Base-by-base conservation (phyloP, 2,329 filamentous ascomycete species). In the Cadophora sp. region DNA sequence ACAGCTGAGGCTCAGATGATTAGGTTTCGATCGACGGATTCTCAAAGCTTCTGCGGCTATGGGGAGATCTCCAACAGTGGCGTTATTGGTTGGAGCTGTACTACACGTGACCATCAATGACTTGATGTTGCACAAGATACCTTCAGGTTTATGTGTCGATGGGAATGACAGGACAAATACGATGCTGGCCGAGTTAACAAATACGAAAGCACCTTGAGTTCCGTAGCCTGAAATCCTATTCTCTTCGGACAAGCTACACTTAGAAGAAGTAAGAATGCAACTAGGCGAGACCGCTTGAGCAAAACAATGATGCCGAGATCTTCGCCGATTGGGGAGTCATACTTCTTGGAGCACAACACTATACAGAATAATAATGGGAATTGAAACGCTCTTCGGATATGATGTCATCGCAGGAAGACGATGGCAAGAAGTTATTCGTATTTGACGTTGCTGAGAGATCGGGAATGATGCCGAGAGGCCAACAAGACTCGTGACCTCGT, bases 11-110 rank as follows among this genome's bases (percentile, higher is more conserved):
- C n/a, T 31, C 24, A 62, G 37, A 46, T 11, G n/a, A n/a, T 29
- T 62, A 48, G 59, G 12, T 27, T 62, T 48, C 9, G 56, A 59
- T 48, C 9, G 56, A 59, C 24, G 31, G 56, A 59, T 43, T 59
- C 2, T 11, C 7, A 24, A 40, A 37, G 29, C 31, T 26, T 24
- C 14, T 26, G 26, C 16, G 7, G 9, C 19, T 12, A 24, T 22
- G 56, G 34, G 24, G 31, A 37, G n/a, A 59, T 59, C 3, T 59
- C 22, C 51, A 26, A 55, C 24, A 34, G 56, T 59, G 34, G 56
- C 22, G 34, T 24, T 40, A 5, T 40, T 59, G 7, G 56, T 43
- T 26, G 34, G n/a, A 40, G 22, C 22, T 43, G 56, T 43, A 22
- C 31, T 1, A 24, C 56, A 59, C 56, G 56, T 59, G 56, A 59